Conservation (phyloP, 768 basidiomycete genomes). For the Pulveroboletus sp. region DNA sequence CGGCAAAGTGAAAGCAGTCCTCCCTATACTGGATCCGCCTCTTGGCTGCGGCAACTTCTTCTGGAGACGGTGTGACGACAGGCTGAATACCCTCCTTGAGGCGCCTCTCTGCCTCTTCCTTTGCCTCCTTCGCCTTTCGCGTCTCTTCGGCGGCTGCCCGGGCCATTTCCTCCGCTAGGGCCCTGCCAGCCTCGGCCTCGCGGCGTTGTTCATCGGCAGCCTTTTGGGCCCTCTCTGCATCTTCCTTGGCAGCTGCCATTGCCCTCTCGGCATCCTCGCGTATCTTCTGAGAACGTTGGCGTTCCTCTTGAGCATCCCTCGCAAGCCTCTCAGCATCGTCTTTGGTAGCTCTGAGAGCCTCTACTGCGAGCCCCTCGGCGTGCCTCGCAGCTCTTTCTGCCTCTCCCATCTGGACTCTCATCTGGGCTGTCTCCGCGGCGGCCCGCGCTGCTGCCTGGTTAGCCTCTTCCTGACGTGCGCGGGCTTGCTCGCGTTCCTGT, state of each 20-base stretch:
- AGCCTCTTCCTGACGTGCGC: conserved; percentile 9
- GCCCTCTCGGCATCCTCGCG: conserved; percentile 15
- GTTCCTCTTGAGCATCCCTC: conserved; percentile 12
- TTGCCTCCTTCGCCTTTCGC: conserved; percentile 13
- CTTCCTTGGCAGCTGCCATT: conserved; percentile 10
- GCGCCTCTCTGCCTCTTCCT: conserved; percentile 11
- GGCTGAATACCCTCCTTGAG: conserved; percentile 25
- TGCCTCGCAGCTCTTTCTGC: background rate
- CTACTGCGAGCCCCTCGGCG: conserved; percentile 8
- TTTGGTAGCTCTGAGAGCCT: conserved; percentile 7
- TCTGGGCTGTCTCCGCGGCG: background rate
- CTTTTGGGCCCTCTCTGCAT: conserved; percentile 6
- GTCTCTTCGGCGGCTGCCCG: conserved; percentile 17
- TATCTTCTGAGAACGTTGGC: conserved; percentile 7
- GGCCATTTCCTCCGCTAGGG: conserved; percentile 11
- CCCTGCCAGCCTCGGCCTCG: conserved; percentile 14
- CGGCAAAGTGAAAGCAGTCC: conserved; percentile 31
- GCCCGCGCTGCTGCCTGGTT: conserved; percentile 1
- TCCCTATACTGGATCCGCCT: conserved; percentile 23
- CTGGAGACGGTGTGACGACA: conserved; percentile 9
- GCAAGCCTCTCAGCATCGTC: conserved; percentile 17
- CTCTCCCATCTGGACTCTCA: conserved; percentile 15
- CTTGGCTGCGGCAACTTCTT: conserved; percentile 14
- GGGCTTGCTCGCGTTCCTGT: conserved; percentile 6
- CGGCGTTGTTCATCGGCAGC: conserved; percentile 19